phyloP scores from a whole-genome alignment of 2,329 filamentous ascomycete genomes.

The Zymoseptoria passerinii region DNA sequence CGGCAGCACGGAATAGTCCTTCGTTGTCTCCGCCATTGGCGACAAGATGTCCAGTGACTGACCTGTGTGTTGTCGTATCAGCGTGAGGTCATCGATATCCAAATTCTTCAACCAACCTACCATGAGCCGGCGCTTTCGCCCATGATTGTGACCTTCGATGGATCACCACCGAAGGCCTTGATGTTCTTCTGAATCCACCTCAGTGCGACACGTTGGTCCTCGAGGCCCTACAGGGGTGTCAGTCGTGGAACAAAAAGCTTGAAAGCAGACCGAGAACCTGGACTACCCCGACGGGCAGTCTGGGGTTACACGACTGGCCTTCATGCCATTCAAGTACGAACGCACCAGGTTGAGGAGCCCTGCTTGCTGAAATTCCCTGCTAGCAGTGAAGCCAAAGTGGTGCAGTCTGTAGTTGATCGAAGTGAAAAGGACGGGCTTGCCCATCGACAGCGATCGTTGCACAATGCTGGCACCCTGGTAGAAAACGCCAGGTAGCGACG shows the following conservation, averaged over 20 bases:
- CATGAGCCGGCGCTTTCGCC: constrained; percentile 29
- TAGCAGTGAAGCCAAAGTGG: constrained; percentile 59
- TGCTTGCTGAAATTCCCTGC: constrained; percentile 42
- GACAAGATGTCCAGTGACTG: constrained; percentile 42
- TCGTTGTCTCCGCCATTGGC: constrained; percentile 42
- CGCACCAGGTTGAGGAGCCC: no score
- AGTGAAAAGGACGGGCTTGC: constrained; percentile 14
- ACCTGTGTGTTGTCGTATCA: constrained; percentile 8
- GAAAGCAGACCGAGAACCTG: no score
- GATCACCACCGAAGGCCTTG: constrained; percentile 28
- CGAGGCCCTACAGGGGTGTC: no score
- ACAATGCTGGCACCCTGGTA: constrained; percentile 22
- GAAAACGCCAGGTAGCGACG: constrained; percentile 16
- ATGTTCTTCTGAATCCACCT: constrained; percentile 41
- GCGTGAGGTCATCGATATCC: no score
- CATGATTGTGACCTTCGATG: constrained; percentile 17
- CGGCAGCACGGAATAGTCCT: constrained; percentile 4
- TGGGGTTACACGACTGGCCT: no score
- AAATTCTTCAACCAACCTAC: background rate
- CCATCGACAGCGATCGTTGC: constrained; percentile 7
- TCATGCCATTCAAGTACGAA: no score
- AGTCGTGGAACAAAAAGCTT: no score
- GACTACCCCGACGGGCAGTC: no score
- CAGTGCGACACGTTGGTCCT: constrained; percentile 35
- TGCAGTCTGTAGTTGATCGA: constrained; percentile 50